Conservation (phyloP, 78 protist species). For the Andalucia godoyi region DNA sequence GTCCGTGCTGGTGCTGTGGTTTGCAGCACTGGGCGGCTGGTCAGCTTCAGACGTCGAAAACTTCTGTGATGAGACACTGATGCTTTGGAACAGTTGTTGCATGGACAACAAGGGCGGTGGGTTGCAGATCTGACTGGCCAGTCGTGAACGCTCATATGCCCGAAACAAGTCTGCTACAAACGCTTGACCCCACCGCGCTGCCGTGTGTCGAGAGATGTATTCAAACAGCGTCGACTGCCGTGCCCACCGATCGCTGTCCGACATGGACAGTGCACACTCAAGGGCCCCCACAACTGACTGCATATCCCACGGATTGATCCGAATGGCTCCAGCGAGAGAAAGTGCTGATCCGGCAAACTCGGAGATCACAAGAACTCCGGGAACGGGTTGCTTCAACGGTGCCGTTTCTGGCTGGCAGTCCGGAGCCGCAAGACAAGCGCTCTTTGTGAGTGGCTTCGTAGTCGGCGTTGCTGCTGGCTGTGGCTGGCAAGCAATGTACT, state of each 20-base stretch:
- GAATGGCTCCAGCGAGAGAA: conserved; percentile 14
- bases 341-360: conserved; percentile 32
- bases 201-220: conserved; percentile 46
- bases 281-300: conserved; percentile 51
- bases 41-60: neutral
- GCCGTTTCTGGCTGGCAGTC: neutral
- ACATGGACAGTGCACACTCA: conserved; percentile 20
- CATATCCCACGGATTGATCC: conserved; percentile 62
- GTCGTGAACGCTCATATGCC: neutral
- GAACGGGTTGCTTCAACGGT: neutral
- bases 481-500: conserved; percentile 69
- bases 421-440: neutral
- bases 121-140: neutral
- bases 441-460: neutral
- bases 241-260: conserved; percentile 34
- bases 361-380: conserved; percentile 20
- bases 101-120: conserved; percentile 20
- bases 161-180: conserved; percentile 29
- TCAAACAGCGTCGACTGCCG: conserved; percentile 34
- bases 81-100: conserved; percentile 19
- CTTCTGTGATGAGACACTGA: neutral
- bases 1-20: neutral
- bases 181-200: conserved; percentile 42
- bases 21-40: neutral
- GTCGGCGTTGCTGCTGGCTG: conserved; percentile 19